Conservation (phyloP, 371 early-diverging fungal genomes). For the Dichotomocladium elegans region DNA sequence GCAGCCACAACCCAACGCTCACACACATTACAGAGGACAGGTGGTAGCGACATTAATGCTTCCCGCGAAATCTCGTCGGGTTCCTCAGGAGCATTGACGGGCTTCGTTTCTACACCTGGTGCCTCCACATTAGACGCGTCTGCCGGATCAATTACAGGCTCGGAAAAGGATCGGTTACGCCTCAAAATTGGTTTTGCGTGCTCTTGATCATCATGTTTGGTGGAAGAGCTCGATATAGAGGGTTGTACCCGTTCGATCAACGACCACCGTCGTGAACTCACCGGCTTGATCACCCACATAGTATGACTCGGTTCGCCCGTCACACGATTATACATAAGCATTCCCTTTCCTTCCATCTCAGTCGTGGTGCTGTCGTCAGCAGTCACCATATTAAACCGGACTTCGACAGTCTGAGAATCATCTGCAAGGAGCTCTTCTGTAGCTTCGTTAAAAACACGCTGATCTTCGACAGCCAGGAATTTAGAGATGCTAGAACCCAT, state of each 20-base stretch:
- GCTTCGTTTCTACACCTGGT: background rate
- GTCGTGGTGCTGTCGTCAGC: constrained; percentile 42
- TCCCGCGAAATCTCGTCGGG: background rate
- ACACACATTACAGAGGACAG: constrained; percentile 75
- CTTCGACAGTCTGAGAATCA: constrained; percentile 73
- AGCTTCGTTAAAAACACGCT: constrained; percentile 12
- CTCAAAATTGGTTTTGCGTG: background rate
- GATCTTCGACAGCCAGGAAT: constrained; percentile 29
- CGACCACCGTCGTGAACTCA: constrained; percentile 12
- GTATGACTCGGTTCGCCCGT: constrained; percentile 71
- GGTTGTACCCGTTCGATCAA: constrained; percentile 4
- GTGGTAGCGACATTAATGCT: constrained; percentile 25
- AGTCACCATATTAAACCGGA: constrained; percentile 60
- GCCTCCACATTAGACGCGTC: too few species aligned
- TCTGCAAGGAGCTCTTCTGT: constrained; percentile 54
- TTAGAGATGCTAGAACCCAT: constrained; percentile 45
- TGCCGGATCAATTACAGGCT: constrained; percentile 9
- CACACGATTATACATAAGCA: constrained; percentile 78
- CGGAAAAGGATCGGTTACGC: constrained; percentile 20
- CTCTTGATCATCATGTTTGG: background rate
- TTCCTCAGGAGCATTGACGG: constrained; percentile 11
- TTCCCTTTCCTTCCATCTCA: constrained; percentile 86
- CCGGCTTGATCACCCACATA: constrained; percentile 81
- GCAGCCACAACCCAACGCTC: constrained; percentile 71
- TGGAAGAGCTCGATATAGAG: background rate